Percentiles rank a stretch among this genome's conserved stretches.
Evolutionary conservation across 148 eudicot genomes (phyloP).

Genomic region (Oxyria digyna): DNA sequence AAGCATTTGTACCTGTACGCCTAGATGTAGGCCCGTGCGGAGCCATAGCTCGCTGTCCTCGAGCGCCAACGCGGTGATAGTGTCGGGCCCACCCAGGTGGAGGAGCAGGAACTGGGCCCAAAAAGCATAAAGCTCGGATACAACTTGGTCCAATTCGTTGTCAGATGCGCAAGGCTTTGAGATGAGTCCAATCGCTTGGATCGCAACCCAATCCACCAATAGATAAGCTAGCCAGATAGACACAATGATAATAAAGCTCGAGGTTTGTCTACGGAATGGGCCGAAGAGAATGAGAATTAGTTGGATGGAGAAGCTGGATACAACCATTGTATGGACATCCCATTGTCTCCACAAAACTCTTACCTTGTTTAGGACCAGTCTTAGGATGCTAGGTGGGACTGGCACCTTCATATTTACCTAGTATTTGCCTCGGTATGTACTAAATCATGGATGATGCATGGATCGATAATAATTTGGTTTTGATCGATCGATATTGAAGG

Average conservation of each 20-base stretch:
- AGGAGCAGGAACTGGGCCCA: conserved; percentile 6
- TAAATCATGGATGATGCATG: too few species aligned
- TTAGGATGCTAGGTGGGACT: neutral
- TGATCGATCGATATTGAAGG: too few species aligned
- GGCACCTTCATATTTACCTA: neutral
- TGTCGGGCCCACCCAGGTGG: conserved; percentile 7
- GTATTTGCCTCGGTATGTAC: neutral
- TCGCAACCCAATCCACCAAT: neutral
- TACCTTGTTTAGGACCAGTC: neutral
- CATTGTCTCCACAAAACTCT: neutral
- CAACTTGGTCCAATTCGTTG: too few species aligned
- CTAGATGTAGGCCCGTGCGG: neutral
- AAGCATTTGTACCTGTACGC: too few species aligned
- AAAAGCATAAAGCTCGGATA: neutral
- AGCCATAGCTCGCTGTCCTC: conserved; percentile 2
- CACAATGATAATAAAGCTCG: neutral
- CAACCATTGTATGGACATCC: neutral
- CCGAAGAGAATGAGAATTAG: neutral
- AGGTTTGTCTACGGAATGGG: neutral
- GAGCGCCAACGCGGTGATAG: neutral
- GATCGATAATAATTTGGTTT: too few species aligned
- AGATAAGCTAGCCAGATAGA: neutral
- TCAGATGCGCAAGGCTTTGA: neutral
- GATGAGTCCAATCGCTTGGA: conserved; percentile 1
- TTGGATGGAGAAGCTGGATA: neutral